Percentiles rank a stretch among this genome's conserved stretches.
Conservation (phyloP, 1,284 basidiomycete genomes). For the Earliella scabrosa region DNA sequence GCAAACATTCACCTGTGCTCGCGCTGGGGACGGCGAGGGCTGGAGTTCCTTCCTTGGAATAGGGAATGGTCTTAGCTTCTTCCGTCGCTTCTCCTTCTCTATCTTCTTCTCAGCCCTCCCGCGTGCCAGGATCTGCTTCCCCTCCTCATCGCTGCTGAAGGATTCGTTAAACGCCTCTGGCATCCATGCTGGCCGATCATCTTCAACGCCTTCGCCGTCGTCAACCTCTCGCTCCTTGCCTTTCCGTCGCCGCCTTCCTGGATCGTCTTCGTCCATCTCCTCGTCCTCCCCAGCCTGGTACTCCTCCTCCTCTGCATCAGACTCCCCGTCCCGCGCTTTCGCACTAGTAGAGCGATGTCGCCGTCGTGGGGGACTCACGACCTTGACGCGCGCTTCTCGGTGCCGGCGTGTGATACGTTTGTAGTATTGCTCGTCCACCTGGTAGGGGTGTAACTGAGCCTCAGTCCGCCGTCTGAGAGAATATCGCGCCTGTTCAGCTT, state of each 20-base stretch:
- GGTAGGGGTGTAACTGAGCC: slow-evolving; percentile 30
- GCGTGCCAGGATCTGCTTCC: slow-evolving; percentile 7
- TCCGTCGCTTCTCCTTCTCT: slow-evolving; percentile 16
- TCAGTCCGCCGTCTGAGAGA: slow-evolving; percentile 30
- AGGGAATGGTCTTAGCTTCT: slow-evolving; percentile 14
- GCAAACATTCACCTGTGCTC: neutral
- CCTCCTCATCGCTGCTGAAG: slow-evolving; percentile 23
- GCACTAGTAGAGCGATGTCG: slow-evolving; percentile 17
- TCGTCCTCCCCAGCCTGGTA: slow-evolving; percentile 17
- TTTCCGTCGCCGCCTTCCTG: slow-evolving; percentile 12
- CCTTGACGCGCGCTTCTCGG: slow-evolving; percentile 33
- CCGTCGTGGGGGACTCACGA: slow-evolving; percentile 23
- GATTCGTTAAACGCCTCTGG: slow-evolving; percentile 17
- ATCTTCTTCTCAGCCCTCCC: slow-evolving; percentile 7
- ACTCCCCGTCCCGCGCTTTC: slow-evolving; percentile 4
- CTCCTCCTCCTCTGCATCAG: slow-evolving; percentile 22
- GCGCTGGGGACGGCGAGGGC: neutral
- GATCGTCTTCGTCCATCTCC: slow-evolving; percentile 11
- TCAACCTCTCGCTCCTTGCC: slow-evolving; percentile 6
- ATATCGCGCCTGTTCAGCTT: slow-evolving; percentile 23
- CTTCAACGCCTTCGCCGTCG: neutral
- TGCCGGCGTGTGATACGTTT: slow-evolving; percentile 29
- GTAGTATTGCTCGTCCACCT: slow-evolving; percentile 29
- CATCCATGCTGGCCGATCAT: neutral
- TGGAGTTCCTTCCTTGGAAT: slow-evolving; percentile 12